Percentiles rank a stretch among this genome's conserved stretches.
Evolutionary conservation across 805 yeast species (phyloP).

Genomic region (Candida nitratophila): DNA sequence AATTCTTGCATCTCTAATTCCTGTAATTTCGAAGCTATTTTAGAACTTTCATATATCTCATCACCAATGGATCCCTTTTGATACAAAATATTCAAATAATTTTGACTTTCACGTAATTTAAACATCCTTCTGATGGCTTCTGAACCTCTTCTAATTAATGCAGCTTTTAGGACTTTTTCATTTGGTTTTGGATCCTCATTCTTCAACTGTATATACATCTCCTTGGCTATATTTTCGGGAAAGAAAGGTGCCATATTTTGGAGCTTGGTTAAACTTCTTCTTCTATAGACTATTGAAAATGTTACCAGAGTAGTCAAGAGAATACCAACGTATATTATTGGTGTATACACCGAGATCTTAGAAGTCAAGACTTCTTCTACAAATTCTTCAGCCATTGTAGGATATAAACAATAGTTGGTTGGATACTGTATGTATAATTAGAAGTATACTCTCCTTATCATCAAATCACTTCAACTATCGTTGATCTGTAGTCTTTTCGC

Average conservation of each 20-base stretch:
- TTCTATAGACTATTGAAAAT: constrained; percentile 65
- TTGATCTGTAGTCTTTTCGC: too few relatives aligned
- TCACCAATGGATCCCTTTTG: constrained; percentile 91
- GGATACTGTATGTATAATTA: neutral
- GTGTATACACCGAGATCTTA: constrained; percentile 57
- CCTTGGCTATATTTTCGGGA: constrained; percentile 57
- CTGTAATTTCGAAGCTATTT: constrained; percentile 67
- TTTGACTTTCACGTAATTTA: constrained; percentile 73
- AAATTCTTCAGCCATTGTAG: neutral
- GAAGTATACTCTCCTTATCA: too few relatives aligned
- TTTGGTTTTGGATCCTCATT: constrained; percentile 56
- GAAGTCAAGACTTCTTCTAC: constrained; percentile 8
- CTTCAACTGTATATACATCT: constrained; percentile 54
- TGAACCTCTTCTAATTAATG: constrained; percentile 56
- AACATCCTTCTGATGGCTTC: constrained; percentile 82
- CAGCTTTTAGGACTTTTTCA: constrained; percentile 44
- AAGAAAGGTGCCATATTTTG: constrained; percentile 67
- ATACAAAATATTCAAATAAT: constrained; percentile 61
- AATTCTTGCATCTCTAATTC: constrained; percentile 77
- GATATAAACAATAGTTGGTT: neutral
- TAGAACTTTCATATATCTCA: constrained; percentile 73
- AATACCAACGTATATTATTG: constrained; percentile 67
- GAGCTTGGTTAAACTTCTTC: constrained; percentile 45
- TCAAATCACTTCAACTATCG: too few relatives aligned
- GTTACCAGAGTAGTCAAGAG: constrained; percentile 57